These are phyloP conservation scores for Mycosarcoma mackinlayi DNA, from an alignment of 1,284 basidiomycete species.

Conservation along the genomic window DNA sequence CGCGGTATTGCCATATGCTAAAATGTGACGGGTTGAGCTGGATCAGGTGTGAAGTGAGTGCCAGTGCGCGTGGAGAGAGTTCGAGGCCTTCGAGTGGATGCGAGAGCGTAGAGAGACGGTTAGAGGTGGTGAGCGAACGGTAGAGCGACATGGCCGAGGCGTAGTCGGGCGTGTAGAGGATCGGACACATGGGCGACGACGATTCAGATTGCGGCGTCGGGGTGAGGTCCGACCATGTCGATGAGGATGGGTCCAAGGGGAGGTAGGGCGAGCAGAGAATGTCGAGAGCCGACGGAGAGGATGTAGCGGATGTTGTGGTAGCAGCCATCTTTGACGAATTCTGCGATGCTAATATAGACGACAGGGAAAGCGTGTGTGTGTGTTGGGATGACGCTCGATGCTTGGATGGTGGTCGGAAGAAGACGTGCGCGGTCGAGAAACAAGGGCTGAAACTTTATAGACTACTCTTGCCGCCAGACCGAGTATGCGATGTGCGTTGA, in stretches of 20 bases:
- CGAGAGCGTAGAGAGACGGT: slow-evolving; percentile 2
- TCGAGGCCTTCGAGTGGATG: slow-evolving; percentile 22
- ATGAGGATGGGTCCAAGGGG: slow-evolving; percentile 47
- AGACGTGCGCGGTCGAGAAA: too few species aligned
- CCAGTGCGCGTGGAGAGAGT: slow-evolving; percentile 48
- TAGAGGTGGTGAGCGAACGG: slow-evolving; percentile 45
- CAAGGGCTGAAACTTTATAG: too few species aligned
- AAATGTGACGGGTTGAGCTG: slow-evolving; percentile 61
- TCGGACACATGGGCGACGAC: slow-evolving; percentile 60
- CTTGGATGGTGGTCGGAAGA: too few species aligned
- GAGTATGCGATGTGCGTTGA: too few species aligned
- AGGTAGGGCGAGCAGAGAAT: slow-evolving; percentile 30
- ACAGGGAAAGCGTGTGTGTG: too few species aligned
- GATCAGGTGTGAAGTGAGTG: slow-evolving; percentile 58
- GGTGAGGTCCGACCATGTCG: slow-evolving; percentile 56
- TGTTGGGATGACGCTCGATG: too few species aligned
- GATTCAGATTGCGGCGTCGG: slow-evolving; percentile 59
- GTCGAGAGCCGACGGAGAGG: slow-evolving; percentile 20
- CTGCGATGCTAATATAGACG: too few species aligned
- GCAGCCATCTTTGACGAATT: too few species aligned
- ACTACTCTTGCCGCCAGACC: too few species aligned
- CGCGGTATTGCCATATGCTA: slow-evolving; percentile 62
- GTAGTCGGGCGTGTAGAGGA: slow-evolving; percentile 61
- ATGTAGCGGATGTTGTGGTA: slow-evolving; percentile 23
- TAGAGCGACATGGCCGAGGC: slow-evolving; percentile 62